Conservation (phyloP, 805 yeast species). For the Sugiyamaella floridensis region DNA sequence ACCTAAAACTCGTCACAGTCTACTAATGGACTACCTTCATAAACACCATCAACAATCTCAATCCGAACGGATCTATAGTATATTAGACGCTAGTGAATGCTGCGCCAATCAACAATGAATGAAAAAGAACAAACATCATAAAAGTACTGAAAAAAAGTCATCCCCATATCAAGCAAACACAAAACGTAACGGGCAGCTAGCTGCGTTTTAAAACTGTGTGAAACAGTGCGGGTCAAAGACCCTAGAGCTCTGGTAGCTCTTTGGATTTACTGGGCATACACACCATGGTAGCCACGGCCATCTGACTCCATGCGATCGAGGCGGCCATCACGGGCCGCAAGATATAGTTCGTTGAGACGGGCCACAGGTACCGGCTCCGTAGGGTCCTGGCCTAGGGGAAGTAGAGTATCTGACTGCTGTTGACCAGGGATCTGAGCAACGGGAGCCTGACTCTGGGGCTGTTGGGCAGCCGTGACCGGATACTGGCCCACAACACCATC, state of each 20-base stretch:
- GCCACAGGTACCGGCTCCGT: conserved; percentile 34
- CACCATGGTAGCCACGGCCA: conserved; percentile 38
- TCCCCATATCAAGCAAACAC: not conserved
- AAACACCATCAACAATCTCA: no score
- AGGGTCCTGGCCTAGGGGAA: conserved; percentile 26
- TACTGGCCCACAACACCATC: not conserved
- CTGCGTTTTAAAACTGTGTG: not conserved
- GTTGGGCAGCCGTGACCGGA: not conserved
- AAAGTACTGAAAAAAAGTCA: not conserved
- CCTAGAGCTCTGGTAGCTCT: not conserved
- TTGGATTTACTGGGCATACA: conserved; percentile 30
- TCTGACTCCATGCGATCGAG: conserved; percentile 47
- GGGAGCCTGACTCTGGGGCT: conserved; percentile 1
- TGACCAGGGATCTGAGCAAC: not conserved
- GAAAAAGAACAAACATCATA: not conserved
- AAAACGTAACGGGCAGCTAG: not conserved
- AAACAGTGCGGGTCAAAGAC: not conserved
- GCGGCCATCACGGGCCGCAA: conserved; percentile 52
- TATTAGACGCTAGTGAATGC: not conserved
- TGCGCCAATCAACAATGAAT: not conserved
- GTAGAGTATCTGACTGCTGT: conserved; percentile 6
- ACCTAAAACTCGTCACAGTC: no score
- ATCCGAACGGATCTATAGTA: no score
- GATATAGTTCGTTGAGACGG: conserved; percentile 45
- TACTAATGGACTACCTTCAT: no score